These are phyloP conservation scores for Phalaenopsis aphrodite DNA, from an alignment of 106 monocot species.

Conservation along the genomic window DNA sequence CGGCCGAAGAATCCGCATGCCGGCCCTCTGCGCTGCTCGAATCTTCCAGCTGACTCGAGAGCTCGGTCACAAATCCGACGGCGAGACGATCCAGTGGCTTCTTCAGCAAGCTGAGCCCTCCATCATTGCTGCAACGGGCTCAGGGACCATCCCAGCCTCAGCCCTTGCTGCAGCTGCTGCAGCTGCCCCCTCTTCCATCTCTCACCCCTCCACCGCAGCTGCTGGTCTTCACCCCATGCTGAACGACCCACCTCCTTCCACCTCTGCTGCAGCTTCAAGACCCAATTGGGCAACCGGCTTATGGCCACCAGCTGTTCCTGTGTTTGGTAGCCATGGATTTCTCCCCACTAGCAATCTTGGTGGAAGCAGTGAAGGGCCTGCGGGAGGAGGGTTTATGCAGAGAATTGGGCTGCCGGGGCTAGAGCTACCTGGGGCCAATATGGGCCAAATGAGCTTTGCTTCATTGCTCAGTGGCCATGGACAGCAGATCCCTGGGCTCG, in stretches of 20 bases:
- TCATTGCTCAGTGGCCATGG: constrained; percentile 28
- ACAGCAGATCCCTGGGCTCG: constrained; percentile 27
- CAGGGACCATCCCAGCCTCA: constrained; percentile 10
- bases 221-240: neutral
- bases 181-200: neutral
- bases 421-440: constrained; percentile 1
- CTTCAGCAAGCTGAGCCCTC: constrained; percentile 11
- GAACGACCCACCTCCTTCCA: neutral
- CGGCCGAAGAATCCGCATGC: constrained; percentile 14
- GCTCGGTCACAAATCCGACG: constrained; percentile 16
- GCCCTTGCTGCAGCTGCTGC: neutral
- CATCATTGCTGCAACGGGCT: constrained; percentile 12
- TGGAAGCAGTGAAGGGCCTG: constrained; percentile 2
- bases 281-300: constrained; percentile 10
- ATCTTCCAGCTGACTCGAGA: constrained; percentile 14
- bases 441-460: constrained; percentile 23
- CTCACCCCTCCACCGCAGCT: neutral
- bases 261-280: neutral
- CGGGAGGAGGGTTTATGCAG: constrained; percentile 1
- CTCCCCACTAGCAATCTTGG: neutral
- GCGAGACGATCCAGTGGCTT: constrained; percentile 16
- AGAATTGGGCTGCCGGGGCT: constrained; percentile 13
- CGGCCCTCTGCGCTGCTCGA: constrained; percentile 13
- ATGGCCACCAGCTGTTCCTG: constrained; percentile 8
- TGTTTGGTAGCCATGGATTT: constrained; percentile 6